Evolutionary conservation across 176 grass and related monocot species (phyloP).

Genomic region (Rhipidocladum racemiflorum): DNA sequence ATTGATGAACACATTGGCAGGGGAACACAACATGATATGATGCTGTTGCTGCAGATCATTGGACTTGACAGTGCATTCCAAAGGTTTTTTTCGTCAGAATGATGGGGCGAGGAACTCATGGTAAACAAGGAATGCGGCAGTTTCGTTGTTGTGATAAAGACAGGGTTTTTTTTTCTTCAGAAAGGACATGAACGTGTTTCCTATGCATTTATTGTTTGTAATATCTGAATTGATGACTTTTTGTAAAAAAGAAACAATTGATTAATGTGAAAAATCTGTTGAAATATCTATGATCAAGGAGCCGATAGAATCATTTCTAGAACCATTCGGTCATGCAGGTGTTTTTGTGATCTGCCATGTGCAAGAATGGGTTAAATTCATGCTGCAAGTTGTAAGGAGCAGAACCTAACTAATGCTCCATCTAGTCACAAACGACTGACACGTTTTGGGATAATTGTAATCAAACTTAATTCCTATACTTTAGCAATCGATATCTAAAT

Average conservation of each 20-base stretch:
- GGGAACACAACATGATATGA: not conserved
- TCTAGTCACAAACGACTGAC: too few relatives aligned
- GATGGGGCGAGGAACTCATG: not conserved
- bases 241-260: not conserved
- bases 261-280: not conserved
- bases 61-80: slow-evolving; percentile 11
- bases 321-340: not conserved
- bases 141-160: not conserved
- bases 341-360: not conserved
- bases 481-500: too few relatives aligned
- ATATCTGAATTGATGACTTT: not conserved
- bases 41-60: slow-evolving; percentile 1
- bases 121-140: not conserved
- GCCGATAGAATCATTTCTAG: not conserved
- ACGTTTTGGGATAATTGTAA: too few relatives aligned
- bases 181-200: not conserved
- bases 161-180: too few relatives aligned
- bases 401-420: not conserved
- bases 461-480: too few relatives aligned
- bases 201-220: not conserved
- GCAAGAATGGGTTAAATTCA: not conserved
- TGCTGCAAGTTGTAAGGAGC: not conserved
- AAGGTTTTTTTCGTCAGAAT: slow-evolving; percentile 2
- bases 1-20: slow-evolving; percentile 11
- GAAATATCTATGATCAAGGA: not conserved